Conservation (phyloP, 2,329 filamentous ascomycete species). For the Elsinoe batatas region DNA sequence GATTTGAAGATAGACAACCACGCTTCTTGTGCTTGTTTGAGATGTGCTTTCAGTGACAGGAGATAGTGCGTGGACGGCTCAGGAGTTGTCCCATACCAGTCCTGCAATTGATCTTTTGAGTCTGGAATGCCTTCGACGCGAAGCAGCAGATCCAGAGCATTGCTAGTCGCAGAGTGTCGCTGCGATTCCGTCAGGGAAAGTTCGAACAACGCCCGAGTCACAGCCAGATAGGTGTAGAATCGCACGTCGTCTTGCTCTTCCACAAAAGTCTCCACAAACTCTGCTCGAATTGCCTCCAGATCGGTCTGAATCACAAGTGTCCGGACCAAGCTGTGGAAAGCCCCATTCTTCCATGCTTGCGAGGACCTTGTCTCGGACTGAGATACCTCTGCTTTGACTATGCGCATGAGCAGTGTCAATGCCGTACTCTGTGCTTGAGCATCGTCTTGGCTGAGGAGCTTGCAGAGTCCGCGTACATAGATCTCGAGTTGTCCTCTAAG, state of each 20-base stretch:
- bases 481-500: slow-evolving; percentile 64
- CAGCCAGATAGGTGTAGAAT: slow-evolving; percentile 66
- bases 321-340: slow-evolving; percentile 53
- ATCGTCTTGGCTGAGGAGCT: slow-evolving; percentile 51
- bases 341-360: slow-evolving; percentile 56
- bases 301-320: slow-evolving; percentile 50
- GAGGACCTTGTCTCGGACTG: slow-evolving; percentile 41
- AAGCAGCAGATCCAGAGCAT: slow-evolving; percentile 40
- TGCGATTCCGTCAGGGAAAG: background rate
- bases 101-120: slow-evolving; percentile 54
- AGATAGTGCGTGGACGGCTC: slow-evolving; percentile 59
- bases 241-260: slow-evolving; percentile 75
- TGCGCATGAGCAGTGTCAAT: slow-evolving; percentile 69
- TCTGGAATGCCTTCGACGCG: slow-evolving; percentile 62
- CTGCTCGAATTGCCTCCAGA: slow-evolving; percentile 51
- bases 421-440: slow-evolving; percentile 56
- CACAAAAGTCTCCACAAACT: slow-evolving; percentile 69
- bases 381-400: slow-evolving; percentile 67
- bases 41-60: slow-evolving; percentile 58
- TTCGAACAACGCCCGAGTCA: slow-evolving; percentile 35
- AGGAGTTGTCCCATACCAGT: slow-evolving; percentile 57
- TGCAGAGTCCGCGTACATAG: slow-evolving; percentile 50
- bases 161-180: background rate
- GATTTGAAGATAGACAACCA: slow-evolving; percentile 71
- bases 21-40: slow-evolving; percentile 70